These are phyloP conservation scores for Tolypocladium inflatum DNA, from an alignment of 2,329 filamentous ascomycete species.

Conservation along the genomic window DNA sequence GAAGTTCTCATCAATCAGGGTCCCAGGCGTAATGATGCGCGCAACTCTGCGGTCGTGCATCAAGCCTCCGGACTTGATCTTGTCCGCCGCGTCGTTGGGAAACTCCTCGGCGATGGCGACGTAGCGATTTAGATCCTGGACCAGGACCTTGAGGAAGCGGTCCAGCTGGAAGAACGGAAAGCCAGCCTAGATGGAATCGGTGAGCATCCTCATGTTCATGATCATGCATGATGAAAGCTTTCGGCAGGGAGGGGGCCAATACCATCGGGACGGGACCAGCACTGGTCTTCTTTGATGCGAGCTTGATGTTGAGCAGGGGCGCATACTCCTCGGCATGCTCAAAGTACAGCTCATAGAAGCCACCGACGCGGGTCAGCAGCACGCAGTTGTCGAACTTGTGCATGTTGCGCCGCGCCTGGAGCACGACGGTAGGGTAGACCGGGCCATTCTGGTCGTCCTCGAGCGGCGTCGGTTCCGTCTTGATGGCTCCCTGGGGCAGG, in stretches of 20 bases:
- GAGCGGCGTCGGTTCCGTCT: conserved; percentile 13
- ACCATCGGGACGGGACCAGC: conserved; percentile 81
- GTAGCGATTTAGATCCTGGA: conserved; percentile 82
- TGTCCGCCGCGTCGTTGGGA: conserved; percentile 59
- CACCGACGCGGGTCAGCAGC: conserved; percentile 80
- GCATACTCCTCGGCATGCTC: conserved; percentile 88
- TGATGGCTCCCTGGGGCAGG: conserved; percentile 43
- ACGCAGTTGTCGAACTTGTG: conserved; percentile 84
- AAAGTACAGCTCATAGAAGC: conserved; percentile 98
- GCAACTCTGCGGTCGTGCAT: conserved; percentile 79
- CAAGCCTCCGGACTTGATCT: conserved; percentile 64
- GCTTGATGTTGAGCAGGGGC: conserved; percentile 78
- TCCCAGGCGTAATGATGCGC: conserved; percentile 87
- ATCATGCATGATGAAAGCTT: neutral
- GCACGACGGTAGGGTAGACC: conserved; percentile 75
- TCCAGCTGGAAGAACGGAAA: conserved; percentile 93
- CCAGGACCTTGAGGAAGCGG: conserved; percentile 82
- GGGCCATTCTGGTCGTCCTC: conserved; percentile 34
- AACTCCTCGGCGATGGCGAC: conserved; percentile 95
- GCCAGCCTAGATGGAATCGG: conserved; percentile 50
- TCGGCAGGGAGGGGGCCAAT: conserved; percentile 12
- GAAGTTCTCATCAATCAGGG: conserved; percentile 94
- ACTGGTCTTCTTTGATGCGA: conserved; percentile 70
- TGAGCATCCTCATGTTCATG: neutral
- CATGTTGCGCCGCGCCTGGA: conserved; percentile 85